Percentiles rank a stretch among this genome's conserved stretches.
Conservation (phyloP, 2,329 filamentous ascomycete species). For the Hymenoscyphus scutula region DNA sequence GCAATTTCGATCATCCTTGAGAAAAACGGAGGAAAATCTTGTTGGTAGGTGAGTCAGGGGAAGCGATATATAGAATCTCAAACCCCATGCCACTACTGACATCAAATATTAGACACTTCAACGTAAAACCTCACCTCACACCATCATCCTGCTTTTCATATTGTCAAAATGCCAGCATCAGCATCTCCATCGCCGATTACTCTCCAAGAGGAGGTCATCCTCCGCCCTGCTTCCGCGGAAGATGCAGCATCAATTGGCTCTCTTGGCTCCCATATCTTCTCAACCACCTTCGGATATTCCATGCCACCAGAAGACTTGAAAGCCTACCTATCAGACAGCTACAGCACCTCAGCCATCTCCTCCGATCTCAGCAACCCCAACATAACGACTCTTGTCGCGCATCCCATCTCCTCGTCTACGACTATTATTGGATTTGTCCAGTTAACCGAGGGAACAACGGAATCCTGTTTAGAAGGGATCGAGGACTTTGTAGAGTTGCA, state of each 20-base stretch:
- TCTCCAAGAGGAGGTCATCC: not conserved
- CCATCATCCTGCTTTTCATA: not conserved
- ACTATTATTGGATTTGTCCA: constrained; percentile 42
- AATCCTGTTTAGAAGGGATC: constrained; percentile 39
- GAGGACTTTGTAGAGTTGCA: constrained; percentile 41
- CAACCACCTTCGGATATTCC: constrained; percentile 43
- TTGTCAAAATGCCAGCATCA: not conserved
- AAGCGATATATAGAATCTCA: not conserved
- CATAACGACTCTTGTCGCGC: constrained; percentile 34
- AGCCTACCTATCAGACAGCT: constrained; percentile 41
- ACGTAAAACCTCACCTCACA: not conserved
- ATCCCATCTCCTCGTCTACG: constrained; percentile 15
- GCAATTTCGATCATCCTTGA: no score
- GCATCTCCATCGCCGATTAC: not conserved
- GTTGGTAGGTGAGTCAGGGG: not conserved
- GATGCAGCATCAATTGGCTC: constrained; percentile 37
- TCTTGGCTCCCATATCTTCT: constrained; percentile 41
- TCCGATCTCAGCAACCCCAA: constrained; percentile 30
- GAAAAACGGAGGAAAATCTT: not conserved
- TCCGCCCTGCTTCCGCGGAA: constrained; percentile 31
- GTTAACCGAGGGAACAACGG: constrained; percentile 39
- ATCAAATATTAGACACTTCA: not conserved
- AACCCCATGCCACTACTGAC: not conserved
- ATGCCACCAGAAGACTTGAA: constrained; percentile 39
- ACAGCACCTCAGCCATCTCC: constrained; percentile 33